Evolutionary conservation across 257 asterid genomes (phyloP).

Genomic region (Salvia hispanica): DNA sequence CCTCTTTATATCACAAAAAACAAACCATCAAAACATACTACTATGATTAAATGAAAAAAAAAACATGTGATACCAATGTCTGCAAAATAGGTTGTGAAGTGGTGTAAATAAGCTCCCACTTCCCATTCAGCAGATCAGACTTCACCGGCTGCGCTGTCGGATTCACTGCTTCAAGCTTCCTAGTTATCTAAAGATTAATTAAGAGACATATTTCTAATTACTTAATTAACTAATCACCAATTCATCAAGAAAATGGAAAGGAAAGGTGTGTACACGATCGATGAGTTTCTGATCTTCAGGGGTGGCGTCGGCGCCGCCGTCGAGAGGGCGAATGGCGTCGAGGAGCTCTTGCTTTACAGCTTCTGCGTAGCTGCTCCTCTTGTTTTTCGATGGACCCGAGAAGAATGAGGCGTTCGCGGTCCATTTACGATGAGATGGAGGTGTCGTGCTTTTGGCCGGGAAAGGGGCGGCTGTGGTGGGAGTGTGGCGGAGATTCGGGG

Average conservation of each 20-base stretch:
- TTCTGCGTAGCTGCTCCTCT: conserved; percentile 50
- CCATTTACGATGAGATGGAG: conserved; percentile 49
- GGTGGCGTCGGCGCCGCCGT: conserved; percentile 92
- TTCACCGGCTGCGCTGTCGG: conserved; percentile 72
- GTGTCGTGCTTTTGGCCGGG: conserved; percentile 20
- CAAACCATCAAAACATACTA: conserved; percentile 30
- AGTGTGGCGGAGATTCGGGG: conserved; percentile 41
- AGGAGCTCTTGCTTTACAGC: conserved; percentile 75
- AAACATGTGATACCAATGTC: conserved; percentile 48
- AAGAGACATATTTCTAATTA: no score
- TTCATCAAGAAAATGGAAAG: background rate
- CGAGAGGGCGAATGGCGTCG: conserved; percentile 77
- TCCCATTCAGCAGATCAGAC: conserved; percentile 69
- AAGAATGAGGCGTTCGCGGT: conserved; percentile 67
- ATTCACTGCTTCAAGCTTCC: conserved; percentile 66
- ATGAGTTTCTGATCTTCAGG: conserved; percentile 67
- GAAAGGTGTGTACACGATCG: conserved; percentile 47
- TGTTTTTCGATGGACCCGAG: conserved; percentile 50
- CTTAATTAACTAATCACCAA: no score
- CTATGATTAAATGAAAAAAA: no score
- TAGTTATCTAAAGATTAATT: conserved; percentile 46
- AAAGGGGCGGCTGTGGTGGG: conserved; percentile 18
- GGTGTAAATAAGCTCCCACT: conserved; percentile 91
- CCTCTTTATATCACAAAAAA: conserved; percentile 48
- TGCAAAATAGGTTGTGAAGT: conserved; percentile 84